Base-by-base conservation (phyloP, 2,329 filamentous ascomycete genomes). In the Nothopassalora personata region DNA sequence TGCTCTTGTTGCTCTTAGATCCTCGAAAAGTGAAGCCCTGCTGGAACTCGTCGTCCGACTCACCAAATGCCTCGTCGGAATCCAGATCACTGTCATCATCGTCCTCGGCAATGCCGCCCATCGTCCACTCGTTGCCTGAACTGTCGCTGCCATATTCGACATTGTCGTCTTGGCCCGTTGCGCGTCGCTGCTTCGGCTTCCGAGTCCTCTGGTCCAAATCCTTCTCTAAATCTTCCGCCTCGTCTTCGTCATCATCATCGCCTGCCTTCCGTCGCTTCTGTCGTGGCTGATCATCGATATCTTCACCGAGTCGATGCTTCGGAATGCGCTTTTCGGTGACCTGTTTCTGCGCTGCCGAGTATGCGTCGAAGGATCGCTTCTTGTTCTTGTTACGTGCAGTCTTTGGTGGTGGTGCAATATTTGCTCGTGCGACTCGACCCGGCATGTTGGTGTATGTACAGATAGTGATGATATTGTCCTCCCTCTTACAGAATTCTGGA, bases 11-110 rank as follows among this genome's bases (percentile, higher is more conserved):
- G 53, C 74, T 75, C 27, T 80, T 80, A 64, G 81, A 84, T 33
- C 85, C 86, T 34, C 84, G 79, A 68, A 89, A 89, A 4, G 82
- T 83, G 68, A 87, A 95, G 10, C 86, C 89, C 64, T 91, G 85
- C 65, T 96, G 95, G 63, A 82, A 83, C 71, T 96, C 92, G 69
- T 94, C 87, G 69, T 96, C 92, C 68, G 90, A 94, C 64, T 90
- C 87, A 3, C 91, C 90, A 79, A 96, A 91, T 1, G 93, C 92
- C 68, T 95, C 90, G 71, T 89, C 86, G 65, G 84, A 87, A 70
- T 89, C 86, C 57, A 90, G 77, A 62, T 88, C 85, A 56, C 83
- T 85, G 67, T 89, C 87, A 62, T 88, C 81, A 55, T 87, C 85
- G 48, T 82, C 83, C 52, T 82, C 83, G 23, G 87, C 84, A 48